Conservation (phyloP, 2,329 filamentous ascomycete genomes). For the Beauveria scarabaeidicola region DNA sequence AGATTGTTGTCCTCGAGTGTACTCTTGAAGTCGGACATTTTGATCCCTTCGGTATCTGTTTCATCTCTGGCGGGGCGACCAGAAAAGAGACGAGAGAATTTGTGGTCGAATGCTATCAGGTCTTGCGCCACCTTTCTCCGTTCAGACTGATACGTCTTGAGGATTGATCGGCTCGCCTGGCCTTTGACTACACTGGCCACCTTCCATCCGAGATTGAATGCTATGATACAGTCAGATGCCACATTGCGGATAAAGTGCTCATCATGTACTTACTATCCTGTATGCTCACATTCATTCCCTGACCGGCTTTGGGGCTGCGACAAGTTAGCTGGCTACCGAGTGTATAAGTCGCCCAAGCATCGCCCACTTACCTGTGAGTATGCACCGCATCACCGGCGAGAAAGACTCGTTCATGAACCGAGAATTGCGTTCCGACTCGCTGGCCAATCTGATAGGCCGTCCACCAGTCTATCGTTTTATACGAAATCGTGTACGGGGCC, state of each 20-base stretch:
- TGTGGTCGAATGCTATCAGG: conserved; percentile 56
- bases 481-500: conserved; percentile 56
- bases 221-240: conserved; percentile 14
- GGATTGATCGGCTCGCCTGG: conserved; percentile 31
- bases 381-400: conserved; percentile 59
- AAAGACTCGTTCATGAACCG: conserved; percentile 51
- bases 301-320: conserved; percentile 50
- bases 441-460: conserved; percentile 67
- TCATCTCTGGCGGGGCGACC: conserved; percentile 50
- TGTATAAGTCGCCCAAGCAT: too few species aligned
- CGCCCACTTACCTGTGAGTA: conserved; percentile 27
- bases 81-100: conserved; percentile 48
- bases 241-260: too few species aligned
- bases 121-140: conserved; percentile 53
- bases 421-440: conserved; percentile 51
- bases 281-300: conserved; percentile 67
- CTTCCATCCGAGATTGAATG: conserved; percentile 50
- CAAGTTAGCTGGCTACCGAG: background rate
- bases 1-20: conserved; percentile 51
- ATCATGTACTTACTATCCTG: conserved; percentile 38
- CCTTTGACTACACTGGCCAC: conserved; percentile 38
- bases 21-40: conserved; percentile 53
- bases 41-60: conserved; percentile 52
- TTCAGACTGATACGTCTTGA: conserved; percentile 43
- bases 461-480: conserved; percentile 57